Evolutionary conservation across 805 yeast genomes (phyloP), one percentile per base, ranked within the genome.

Genomic region (Millerozyma acaciae): DNA sequence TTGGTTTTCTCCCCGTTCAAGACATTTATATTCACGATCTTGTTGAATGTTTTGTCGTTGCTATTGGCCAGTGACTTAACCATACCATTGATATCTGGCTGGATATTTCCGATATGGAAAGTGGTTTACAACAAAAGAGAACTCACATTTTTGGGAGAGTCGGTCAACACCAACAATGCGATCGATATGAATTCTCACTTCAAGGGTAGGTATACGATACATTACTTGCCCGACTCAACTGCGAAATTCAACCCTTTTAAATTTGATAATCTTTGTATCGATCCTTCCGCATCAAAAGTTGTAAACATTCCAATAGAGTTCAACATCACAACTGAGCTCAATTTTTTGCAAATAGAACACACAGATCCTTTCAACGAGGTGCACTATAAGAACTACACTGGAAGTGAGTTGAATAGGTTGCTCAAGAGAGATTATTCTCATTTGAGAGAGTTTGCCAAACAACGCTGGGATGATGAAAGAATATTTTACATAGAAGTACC

Each of bases 211-310:
- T 84, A 85, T 50, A 84, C 89, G 1, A 81, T 93, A 40, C 84
- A 89, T 50, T 84, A 84, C 40, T 64, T 93, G 21, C 97, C 98
- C 0, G 97, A 90, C 57, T 83, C 94, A 27, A 81, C 94, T 0
- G 96, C 94, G 4, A 67, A 70, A 48, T 61, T 93, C 46, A 87
- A 89, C 43, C 96, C 96, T 3, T 74, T 77, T 45, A 75, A 69
- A 31, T 77, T 74, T 32, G 52, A 51, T 18, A 67, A 75, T 4
- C 73, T 72, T 39, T 93, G 98, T 60, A 44, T 83, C 27, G 73
- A 74, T 12, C 43, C 51, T 9, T 34, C 37, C 6, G 37, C n/a
- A 9, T 40, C 72, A 18, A 56, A 64, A 12, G 13, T 22, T 16
- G 20, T 57, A 16, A 47, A 49, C 21, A 64, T 88, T 39, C 96